phyloP scores from a whole-genome alignment of 2,329 filamentous ascomycete species.

The Chaetomium sp. region DNA sequence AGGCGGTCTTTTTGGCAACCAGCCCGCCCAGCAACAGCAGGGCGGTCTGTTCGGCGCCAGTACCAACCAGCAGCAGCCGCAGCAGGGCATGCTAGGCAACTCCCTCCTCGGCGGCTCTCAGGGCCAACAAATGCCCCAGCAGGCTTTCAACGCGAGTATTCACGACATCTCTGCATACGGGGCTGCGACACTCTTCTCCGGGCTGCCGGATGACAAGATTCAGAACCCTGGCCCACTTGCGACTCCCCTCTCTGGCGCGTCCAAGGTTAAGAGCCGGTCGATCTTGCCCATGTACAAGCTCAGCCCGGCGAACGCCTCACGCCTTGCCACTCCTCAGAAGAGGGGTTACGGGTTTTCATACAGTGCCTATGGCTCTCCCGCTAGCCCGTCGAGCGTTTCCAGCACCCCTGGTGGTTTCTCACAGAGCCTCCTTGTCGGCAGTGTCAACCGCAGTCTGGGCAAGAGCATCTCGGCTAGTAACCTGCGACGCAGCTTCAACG shows the following conservation, averaged over 20 bases:
- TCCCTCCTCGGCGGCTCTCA: constrained; percentile 64
- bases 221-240: constrained; percentile 85
- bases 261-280: constrained; percentile 74
- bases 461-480: constrained; percentile 91
- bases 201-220: constrained; percentile 63
- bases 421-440: constrained; percentile 66
- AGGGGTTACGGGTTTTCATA: constrained; percentile 91
- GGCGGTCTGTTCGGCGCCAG: constrained; percentile 55
- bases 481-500: constrained; percentile 76
- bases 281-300: constrained; percentile 86
- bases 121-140: constrained; percentile 54
- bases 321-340: constrained; percentile 81
- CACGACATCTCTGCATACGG: constrained; percentile 88
- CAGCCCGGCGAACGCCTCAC: constrained; percentile 76
- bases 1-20: constrained; percentile 37
- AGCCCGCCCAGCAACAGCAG: constrained; percentile 25
- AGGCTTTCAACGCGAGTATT: constrained; percentile 75
- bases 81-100: constrained; percentile 48
- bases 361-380: constrained; percentile 84
- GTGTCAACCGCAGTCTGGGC: constrained; percentile 69
- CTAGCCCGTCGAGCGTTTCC: constrained; percentile 65
- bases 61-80: constrained; percentile 53
- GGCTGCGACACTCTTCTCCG: constrained; percentile 80
- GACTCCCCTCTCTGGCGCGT: constrained; percentile 77
- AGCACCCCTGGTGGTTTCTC: constrained; percentile 70